Evolutionary conservation across 306 rosid genomes (phyloP).

Genomic region (Abrus pulchellus): DNA sequence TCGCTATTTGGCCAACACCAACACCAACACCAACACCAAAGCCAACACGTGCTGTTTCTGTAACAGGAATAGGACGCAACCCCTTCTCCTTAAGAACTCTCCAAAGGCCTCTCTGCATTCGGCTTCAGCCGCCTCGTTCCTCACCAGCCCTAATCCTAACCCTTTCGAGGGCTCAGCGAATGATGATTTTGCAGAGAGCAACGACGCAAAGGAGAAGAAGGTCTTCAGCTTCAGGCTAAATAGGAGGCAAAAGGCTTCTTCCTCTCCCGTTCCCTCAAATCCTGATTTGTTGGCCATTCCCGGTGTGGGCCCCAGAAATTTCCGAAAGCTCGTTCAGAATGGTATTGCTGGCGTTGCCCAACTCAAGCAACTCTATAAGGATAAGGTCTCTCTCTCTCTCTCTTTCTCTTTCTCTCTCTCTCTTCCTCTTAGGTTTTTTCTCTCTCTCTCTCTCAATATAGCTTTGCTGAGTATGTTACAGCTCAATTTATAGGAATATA

Average conservation of each 20-base stretch:
- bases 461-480: background rate
- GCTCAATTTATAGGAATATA: background rate
- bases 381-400: slow-evolving; percentile 64
- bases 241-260: slow-evolving; percentile 67
- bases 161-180: background rate
- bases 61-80: background rate
- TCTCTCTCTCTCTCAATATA: background rate
- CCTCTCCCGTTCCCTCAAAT: slow-evolving; percentile 54
- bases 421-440: background rate
- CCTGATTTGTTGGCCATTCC: slow-evolving; percentile 95
- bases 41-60: background rate
- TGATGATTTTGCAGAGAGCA: background rate
- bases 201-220: background rate
- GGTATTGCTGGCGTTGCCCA: slow-evolving; percentile 90
- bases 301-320: slow-evolving; percentile 93
- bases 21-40: too few relatives aligned
- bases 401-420: background rate
- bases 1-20: background rate
- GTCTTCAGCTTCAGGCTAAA: slow-evolving; percentile 44
- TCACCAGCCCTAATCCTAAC: slow-evolving; percentile 45
- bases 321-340: slow-evolving; percentile 82
- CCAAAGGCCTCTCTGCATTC: background rate
- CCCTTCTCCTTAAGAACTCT: background rate
- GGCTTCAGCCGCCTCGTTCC: slow-evolving; percentile 48
- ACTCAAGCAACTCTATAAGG: slow-evolving; percentile 89